phyloP scores from a whole-genome alignment of 352 stramenopile genomes.

The Pelagophyceae sp. region DNA sequence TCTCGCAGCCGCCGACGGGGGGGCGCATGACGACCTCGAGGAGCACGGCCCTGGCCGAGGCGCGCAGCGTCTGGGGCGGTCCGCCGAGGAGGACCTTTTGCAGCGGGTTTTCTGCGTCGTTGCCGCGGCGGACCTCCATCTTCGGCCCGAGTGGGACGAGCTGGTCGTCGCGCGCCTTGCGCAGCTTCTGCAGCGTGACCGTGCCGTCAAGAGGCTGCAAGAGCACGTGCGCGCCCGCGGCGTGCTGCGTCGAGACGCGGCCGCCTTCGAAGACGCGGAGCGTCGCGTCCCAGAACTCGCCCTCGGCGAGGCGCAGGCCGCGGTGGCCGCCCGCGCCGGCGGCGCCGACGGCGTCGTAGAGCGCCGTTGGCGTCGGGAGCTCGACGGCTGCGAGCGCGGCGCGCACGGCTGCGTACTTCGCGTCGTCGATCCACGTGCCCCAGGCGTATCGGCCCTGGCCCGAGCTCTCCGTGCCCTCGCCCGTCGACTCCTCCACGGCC shows the following conservation, averaged over 20 bases:
- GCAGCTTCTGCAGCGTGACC: constrained; percentile 4
- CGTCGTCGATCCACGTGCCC: constrained; percentile 29
- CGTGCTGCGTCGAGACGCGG: constrained; percentile 30
- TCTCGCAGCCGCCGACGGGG: constrained; percentile 30
- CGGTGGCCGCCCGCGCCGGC: constrained; percentile 6
- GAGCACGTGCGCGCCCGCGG: background rate
- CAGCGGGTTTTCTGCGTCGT: constrained; percentile 24
- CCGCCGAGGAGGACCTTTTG: constrained; percentile 35
- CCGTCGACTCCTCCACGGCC: constrained; percentile 2
- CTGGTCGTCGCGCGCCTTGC: background rate
- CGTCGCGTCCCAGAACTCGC: constrained; percentile 20
- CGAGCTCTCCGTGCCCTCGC: background rate
- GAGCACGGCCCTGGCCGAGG: constrained; percentile 33
- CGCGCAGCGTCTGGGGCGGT: constrained; percentile 41
- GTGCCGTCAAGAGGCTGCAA: background rate
- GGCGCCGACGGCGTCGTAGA: constrained; percentile 32
- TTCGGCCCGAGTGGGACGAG: constrained; percentile 10
- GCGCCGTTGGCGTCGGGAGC: constrained; percentile 19
- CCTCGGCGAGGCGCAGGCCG: constrained; percentile 22
- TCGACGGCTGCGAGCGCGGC: constrained; percentile 35
- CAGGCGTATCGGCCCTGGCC: background rate
- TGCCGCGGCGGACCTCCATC: constrained; percentile 37
- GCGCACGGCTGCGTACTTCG: constrained; percentile 37
- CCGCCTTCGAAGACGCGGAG: constrained; percentile 33
- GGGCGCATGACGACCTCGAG: constrained; percentile 44